Evolutionary conservation across 495 filamentous ascomycete species (phyloP).

Genomic region (Hyaloscypha finlandica): DNA sequence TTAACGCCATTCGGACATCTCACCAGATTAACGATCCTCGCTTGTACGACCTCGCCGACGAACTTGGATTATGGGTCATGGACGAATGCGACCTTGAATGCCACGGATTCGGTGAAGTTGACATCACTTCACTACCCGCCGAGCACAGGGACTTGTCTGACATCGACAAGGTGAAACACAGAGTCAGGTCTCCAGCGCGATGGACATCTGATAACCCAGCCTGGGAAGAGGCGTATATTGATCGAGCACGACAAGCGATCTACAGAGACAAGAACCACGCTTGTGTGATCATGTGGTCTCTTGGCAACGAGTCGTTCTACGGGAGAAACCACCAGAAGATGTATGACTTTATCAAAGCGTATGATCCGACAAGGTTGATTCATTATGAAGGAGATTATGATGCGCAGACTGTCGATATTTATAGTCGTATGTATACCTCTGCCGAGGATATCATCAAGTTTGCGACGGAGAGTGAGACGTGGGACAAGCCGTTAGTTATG

Average conservation of each 20-base stretch:
- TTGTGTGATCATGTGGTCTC: constrained; percentile 69
- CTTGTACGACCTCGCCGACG: constrained; percentile 67
- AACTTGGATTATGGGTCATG: constrained; percentile 70
- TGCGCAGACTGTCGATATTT: constrained; percentile 64
- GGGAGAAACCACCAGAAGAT: constrained; percentile 68
- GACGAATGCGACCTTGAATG: constrained; percentile 77
- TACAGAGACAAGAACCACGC: constrained; percentile 69
- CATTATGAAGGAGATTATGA: constrained; percentile 70
- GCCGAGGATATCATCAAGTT: constrained; percentile 47
- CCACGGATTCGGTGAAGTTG: constrained; percentile 63
- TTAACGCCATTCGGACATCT: constrained; percentile 67
- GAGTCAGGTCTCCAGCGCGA: constrained; percentile 32
- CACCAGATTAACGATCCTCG: constrained; percentile 63
- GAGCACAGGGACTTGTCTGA: constrained; percentile 17
- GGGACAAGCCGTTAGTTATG: constrained; percentile 60
- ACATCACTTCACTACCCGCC: constrained; percentile 29
- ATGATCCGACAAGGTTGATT: constrained; percentile 59
- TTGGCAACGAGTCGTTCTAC: constrained; percentile 74
- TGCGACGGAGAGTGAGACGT: constrained; percentile 37
- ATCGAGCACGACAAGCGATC: constrained; percentile 66
- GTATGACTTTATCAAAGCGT: constrained; percentile 60
- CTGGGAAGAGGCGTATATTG: constrained; percentile 71
- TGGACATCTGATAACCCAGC: constrained; percentile 65
- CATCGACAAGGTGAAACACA: constrained; percentile 1
- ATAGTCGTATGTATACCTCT: constrained; percentile 65